These are phyloP conservation scores for Phialophora chinensis DNA, from an alignment of 2,329 filamentous ascomycete genomes.

Conservation along the genomic window DNA sequence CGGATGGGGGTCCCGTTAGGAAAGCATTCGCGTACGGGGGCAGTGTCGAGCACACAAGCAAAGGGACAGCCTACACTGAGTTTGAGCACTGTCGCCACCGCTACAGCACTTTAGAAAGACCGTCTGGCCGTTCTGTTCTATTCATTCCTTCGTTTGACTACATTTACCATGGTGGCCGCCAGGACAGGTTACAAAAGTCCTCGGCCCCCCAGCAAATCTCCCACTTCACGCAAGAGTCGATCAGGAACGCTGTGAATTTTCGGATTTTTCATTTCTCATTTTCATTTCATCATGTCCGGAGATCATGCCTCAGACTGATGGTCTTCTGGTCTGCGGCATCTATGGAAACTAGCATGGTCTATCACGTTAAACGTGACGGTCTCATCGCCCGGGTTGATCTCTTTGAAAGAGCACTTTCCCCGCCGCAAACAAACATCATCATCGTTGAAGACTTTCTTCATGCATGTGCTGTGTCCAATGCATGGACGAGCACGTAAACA, in stretches of 20 bases:
- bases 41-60: no score
- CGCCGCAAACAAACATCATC: not conserved
- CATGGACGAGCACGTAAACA: not conserved
- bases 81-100: no score
- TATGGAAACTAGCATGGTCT: not conserved
- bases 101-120: no score
- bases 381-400: not conserved
- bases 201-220: constrained; percentile 55
- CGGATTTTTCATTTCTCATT: not conserved
- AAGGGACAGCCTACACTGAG: no score
- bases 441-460: not conserved
- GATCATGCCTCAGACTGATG: not conserved
- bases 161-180: constrained; percentile 3
- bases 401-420: not conserved
- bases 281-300: not conserved
- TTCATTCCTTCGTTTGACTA: no score
- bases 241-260: not conserved
- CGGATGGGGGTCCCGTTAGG: no score
- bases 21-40: no score
- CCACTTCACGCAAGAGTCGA: constrained; percentile 60
- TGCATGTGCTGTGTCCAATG: not conserved
- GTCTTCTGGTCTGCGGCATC: not conserved
- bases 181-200: constrained; percentile 29
- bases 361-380: not conserved
- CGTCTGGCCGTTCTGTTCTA: no score